Evolutionary conservation across 2,329 filamentous ascomycete genomes (phyloP).

Genomic region (Dothideomycetes sp.): DNA sequence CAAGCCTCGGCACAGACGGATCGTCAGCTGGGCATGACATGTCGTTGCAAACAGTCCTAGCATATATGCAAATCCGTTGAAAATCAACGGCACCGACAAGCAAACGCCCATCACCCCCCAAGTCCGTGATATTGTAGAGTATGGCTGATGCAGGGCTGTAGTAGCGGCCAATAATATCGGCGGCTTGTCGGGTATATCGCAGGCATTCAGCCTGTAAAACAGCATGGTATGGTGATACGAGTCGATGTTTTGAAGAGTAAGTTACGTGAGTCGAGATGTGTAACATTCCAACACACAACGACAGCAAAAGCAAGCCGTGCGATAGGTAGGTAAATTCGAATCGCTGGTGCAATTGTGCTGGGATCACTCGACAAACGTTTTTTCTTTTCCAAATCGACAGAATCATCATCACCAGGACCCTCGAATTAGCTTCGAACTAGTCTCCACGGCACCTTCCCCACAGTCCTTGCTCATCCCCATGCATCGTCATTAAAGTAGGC

Average conservation of each 20-base stretch:
- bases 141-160: constrained; percentile 12
- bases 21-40: constrained; percentile 8
- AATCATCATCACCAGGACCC: background rate
- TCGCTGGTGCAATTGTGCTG: constrained; percentile 10
- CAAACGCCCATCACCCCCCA: background rate
- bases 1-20: background rate
- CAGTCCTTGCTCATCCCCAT: constrained; percentile 1
- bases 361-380: constrained; percentile 5
- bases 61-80: constrained; percentile 8
- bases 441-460: constrained; percentile 7
- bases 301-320: too few relatives aligned
- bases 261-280: too few relatives aligned
- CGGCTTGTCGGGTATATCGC: constrained; percentile 5
- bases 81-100: background rate
- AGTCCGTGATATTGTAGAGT: background rate
- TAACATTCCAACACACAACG: too few relatives aligned
- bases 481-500: constrained; percentile 2
- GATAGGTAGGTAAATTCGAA: too few relatives aligned
- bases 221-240: too few relatives aligned
- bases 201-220: too few relatives aligned
- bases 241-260: too few relatives aligned
- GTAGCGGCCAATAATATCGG: background rate
- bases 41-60: constrained; percentile 9
- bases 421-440: constrained; percentile 1
- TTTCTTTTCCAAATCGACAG: constrained; percentile 3